Evolutionary conservation across 2,329 filamentous ascomycete species (phyloP).

Genomic region (Fusarium camptoceras): DNA sequence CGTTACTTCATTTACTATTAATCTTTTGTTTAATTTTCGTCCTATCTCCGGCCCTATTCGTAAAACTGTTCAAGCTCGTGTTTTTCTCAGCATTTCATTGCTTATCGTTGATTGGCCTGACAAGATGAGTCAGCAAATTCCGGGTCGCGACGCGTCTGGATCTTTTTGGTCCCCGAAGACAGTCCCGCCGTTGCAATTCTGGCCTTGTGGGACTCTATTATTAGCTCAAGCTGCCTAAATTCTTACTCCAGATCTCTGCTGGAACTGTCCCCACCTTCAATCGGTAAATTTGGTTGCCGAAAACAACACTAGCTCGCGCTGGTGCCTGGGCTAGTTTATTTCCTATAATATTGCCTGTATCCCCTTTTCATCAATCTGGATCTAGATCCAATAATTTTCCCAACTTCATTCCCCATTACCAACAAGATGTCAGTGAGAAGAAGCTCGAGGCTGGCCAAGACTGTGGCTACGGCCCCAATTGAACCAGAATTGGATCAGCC

Average conservation of each 20-base stretch:
- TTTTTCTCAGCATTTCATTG: rapidly evolving
- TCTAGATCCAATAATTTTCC: background rate
- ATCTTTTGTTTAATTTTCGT: too few species aligned
- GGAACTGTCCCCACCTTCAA: rapidly evolving
- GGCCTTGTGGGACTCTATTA: background rate
- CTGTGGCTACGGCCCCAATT: background rate
- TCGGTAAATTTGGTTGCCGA: background rate
- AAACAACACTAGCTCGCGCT: background rate
- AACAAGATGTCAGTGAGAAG: slow-evolving; percentile 17
- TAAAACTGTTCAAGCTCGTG: too few species aligned
- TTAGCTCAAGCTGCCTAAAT: background rate
- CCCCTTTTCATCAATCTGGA: background rate
- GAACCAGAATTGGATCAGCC: background rate
- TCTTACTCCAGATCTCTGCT: background rate
- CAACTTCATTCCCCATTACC: background rate
- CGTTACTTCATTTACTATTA: too few species aligned
- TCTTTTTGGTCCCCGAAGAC: background rate
- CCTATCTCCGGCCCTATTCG: too few species aligned
- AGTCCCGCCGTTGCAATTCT: background rate
- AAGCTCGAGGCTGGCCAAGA: slow-evolving; percentile 15
- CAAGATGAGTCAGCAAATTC: background rate
- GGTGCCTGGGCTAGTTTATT: background rate
- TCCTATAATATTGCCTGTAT: background rate
- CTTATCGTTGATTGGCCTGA: background rate
- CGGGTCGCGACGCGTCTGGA: background rate